Evolutionary conservation across 306 rosid genomes (phyloP).

Genomic region (Malus fusca): DNA sequence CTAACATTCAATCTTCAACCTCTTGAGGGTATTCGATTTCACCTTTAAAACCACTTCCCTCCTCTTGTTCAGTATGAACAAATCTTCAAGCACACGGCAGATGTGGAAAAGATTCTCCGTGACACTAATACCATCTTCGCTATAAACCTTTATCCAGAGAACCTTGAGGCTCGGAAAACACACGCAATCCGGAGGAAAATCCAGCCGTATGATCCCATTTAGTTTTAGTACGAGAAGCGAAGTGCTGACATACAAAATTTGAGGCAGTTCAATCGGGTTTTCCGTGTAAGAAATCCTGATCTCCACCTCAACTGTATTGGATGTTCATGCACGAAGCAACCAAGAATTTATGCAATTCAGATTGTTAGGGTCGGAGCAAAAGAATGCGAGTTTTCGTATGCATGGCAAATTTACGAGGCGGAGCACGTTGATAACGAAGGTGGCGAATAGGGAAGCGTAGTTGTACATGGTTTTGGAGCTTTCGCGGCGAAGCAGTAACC

Average conservation of each 20-base stretch:
- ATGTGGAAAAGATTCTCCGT: neutral
- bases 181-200: neutral
- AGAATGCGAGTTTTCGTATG: neutral
- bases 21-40: neutral
- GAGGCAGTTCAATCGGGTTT: neutral
- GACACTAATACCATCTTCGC: neutral
- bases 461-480: neutral
- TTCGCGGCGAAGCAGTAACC: neutral
- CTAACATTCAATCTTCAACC: neutral
- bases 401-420: neutral
- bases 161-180: constrained; percentile 9
- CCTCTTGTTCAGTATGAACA: neutral
- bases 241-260: neutral
- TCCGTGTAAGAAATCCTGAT: neutral
- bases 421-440: neutral
- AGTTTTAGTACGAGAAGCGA: neutral
- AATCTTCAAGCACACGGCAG: constrained; percentile 7
- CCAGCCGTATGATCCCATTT: neutral
- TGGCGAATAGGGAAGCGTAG: neutral
- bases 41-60: neutral
- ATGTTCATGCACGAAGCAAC: neutral
- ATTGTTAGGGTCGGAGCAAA: neutral
- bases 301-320: neutral
- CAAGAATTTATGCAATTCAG: neutral
- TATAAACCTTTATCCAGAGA: neutral